phyloP scores from a whole-genome alignment of 345 rosid genomes.

The Fremontodendron californicum region DNA sequence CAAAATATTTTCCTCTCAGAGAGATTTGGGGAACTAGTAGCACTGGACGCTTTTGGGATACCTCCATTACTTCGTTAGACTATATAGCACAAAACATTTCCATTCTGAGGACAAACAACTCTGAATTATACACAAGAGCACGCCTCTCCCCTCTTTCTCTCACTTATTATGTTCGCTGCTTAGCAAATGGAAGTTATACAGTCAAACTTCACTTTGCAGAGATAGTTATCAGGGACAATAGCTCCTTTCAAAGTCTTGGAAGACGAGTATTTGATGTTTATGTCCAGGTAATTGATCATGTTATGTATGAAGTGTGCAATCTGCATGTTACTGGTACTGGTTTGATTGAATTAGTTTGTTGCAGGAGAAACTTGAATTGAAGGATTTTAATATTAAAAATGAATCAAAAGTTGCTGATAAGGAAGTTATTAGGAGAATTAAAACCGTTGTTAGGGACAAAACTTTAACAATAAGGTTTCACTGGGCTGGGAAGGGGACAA shows the following conservation, averaged over 20 bases:
- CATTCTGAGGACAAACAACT: conserved; percentile 6
- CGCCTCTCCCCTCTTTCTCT: conserved; percentile 52
- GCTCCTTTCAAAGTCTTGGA: conserved; percentile 35
- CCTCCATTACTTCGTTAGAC: not conserved
- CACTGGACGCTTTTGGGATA: conserved; percentile 53
- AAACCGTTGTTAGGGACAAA: conserved; percentile 17
- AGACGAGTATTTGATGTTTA: conserved; percentile 49
- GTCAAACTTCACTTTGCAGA: conserved; percentile 55
- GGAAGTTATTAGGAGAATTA: conserved; percentile 9
- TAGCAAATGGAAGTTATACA: conserved; percentile 45
- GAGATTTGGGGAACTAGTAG: conserved; percentile 49
- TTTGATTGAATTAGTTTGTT: not conserved
- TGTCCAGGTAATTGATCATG: conserved; percentile 37
- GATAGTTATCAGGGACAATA: conserved; percentile 40
- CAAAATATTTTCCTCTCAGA: conserved; percentile 23
- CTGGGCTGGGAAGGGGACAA: conserved; percentile 48
- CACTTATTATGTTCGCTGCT: conserved; percentile 47
- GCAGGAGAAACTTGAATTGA: conserved; percentile 26
- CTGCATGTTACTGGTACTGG: not conserved
- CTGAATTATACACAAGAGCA: conserved; percentile 38
- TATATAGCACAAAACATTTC: conserved; percentile 11
- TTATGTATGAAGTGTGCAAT: not conserved
- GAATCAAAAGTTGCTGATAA: conserved; percentile 27
- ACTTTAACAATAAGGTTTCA: conserved; percentile 35
- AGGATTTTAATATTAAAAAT: conserved; percentile 30